Conservation (phyloP, 202 grass and related monocot genomes). For the Zizania palustris region DNA sequence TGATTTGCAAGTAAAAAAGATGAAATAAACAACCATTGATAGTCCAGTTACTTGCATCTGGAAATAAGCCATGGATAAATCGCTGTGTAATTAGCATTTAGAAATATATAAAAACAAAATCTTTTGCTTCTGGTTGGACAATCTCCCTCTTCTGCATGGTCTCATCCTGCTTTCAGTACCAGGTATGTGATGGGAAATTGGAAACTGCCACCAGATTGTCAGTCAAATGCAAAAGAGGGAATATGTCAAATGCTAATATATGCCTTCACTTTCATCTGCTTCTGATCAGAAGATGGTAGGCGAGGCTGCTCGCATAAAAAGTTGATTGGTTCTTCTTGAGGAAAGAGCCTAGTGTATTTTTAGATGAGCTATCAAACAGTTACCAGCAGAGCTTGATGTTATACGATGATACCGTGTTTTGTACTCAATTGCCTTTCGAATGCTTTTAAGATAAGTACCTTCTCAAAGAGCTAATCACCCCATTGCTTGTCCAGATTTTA, state of each 20-base stretch:
- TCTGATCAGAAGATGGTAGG: not conserved
- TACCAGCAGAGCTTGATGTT: not conserved
- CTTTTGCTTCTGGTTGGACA: not conserved
- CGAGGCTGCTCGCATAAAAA: not conserved
- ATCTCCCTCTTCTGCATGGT: not conserved
- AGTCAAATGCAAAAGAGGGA: not conserved
- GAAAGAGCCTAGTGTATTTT: not conserved
- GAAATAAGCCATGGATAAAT: not conserved
- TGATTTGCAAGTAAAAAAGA: not conserved
- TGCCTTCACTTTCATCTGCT: not conserved
- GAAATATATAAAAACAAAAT: not conserved
- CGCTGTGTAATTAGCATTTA: not conserved
- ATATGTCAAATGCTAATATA: not conserved
- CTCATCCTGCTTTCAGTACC: not conserved
- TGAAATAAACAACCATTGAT: conserved; percentile 19
- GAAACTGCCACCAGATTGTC: not conserved
- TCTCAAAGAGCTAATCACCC: conserved; percentile 1
- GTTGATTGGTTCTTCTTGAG: conserved; percentile 4
- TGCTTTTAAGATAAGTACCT: not conserved
- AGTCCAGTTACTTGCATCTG: not conserved
- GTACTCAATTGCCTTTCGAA: not conserved
- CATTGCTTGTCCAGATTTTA: conserved; percentile 72
- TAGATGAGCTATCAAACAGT: conserved; percentile 1
- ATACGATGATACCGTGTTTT: not conserved
- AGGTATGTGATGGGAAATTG: not conserved